Evolutionary conservation across 2,329 filamentous ascomycete species (phyloP), one percentile per base, ranked within the genome.

Genomic region (Ilyonectria sp.): DNA sequence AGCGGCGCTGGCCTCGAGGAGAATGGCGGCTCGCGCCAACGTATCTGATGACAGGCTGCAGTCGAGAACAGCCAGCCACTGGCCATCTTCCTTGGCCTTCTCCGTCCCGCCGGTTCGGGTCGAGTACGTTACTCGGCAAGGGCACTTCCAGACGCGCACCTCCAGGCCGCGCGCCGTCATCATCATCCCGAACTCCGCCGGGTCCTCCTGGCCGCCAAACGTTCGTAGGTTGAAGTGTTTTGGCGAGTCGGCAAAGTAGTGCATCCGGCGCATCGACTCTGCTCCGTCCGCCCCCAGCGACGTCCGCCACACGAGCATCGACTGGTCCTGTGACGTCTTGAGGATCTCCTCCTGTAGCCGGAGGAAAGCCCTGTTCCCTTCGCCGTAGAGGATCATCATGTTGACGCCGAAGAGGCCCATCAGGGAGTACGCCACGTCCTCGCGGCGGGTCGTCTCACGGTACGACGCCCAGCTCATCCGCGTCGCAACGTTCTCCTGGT

Each of bases 321-420:
- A 79, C 33, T 82, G 78, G 62, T 82, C 81, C 11, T 78, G 72
- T 0, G 78, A 73, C 17, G 57, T 66, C 62, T 76, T 77, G 44
- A 82, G 69, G 13, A 82, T 79, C 26, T 81, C 79, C 53, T 80
- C 72, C 61, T 82, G 79, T 2, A 82, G 67, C 26, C 80, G 73
- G 7, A 74, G 58, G 56, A 80, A 82, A 10, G 80, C 79, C 44
- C 69, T 75, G 33, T 29, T 56, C n/a, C 79, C 79, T 44, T 82
- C 80, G 1, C 80, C 80, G 19, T 81, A 82, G 0, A 81, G 68
- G 23, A 81, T 69, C 6, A 78, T 75, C 78, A 82, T 81, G 29
- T 77, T 78, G 4, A 82, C 73, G 37, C 70, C 74, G 26, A 80
- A 82, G 3, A 82, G 68, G 1, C 80, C 80, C 37, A 82, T 66